Evolutionary conservation across 805 yeast genomes (phyloP).

Genomic region (Geotrichum ghanense): DNA sequence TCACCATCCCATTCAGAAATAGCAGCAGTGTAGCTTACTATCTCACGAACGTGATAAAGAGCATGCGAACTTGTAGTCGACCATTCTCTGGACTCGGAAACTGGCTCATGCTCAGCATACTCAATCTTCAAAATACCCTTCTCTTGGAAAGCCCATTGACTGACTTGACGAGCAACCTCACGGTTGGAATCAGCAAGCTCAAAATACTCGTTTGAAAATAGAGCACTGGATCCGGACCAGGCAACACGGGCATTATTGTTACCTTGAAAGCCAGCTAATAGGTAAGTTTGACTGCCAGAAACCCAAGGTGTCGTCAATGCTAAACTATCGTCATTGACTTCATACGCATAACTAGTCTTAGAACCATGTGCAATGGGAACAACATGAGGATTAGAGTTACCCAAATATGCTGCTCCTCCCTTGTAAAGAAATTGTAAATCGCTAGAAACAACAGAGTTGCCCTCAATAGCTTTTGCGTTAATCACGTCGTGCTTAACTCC

Average conservation of each 20-base stretch:
- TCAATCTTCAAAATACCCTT: slow-evolving; percentile 49
- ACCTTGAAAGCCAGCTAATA: slow-evolving; percentile 72
- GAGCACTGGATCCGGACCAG: slow-evolving; percentile 66
- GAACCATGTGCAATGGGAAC: slow-evolving; percentile 64
- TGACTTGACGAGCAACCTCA: slow-evolving; percentile 34
- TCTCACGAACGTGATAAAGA: slow-evolving; percentile 66
- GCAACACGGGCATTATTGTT: slow-evolving; percentile 62
- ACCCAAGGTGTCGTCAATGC: slow-evolving; percentile 45
- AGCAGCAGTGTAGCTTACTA: slow-evolving; percentile 40
- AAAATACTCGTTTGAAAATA: slow-evolving; percentile 34
- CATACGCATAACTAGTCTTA: slow-evolving; percentile 48
- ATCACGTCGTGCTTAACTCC: slow-evolving; percentile 18
- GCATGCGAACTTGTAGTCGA: slow-evolving; percentile 12
- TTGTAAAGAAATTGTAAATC: slow-evolving; percentile 18
- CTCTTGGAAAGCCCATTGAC: slow-evolving; percentile 67
- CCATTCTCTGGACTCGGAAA: slow-evolving; percentile 16
- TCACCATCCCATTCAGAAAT: slow-evolving; percentile 34
- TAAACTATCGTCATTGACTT: slow-evolving; percentile 33
- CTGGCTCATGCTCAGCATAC: slow-evolving; percentile 39
- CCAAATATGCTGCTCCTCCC: slow-evolving; percentile 61
- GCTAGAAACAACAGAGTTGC: slow-evolving; percentile 7
- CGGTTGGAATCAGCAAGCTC: slow-evolving; percentile 19
- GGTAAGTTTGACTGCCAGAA: slow-evolving; percentile 65
- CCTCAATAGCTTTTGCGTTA: slow-evolving; percentile 15
- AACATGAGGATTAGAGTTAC: slow-evolving; percentile 50